These are phyloP conservation scores for Dryas drummondii DNA, from an alignment of 306 rosid genomes.

Conservation along the genomic window DNA sequence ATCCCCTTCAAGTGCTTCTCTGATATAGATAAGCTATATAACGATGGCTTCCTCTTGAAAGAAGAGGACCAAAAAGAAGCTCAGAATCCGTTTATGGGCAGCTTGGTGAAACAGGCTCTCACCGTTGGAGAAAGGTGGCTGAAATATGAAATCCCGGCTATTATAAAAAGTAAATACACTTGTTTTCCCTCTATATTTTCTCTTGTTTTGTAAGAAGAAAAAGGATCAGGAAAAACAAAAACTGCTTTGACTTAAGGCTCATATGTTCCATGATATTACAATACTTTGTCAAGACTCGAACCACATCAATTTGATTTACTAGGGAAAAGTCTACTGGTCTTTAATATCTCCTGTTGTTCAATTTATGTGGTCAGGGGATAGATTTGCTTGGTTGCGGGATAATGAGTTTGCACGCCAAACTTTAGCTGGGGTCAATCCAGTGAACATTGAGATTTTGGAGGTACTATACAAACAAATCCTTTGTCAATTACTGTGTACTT, in stretches of 20 bases:
- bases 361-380: conserved; percentile 56
- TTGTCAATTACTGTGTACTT: neutral
- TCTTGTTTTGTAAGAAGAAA: neutral
- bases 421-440: conserved; percentile 92
- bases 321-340: neutral
- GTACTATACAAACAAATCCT: conserved; percentile 39
- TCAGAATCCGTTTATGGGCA: conserved; percentile 38
- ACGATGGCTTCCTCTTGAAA: conserved; percentile 63
- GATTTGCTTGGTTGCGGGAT: conserved; percentile 86
- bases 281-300: no score
- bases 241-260: neutral
- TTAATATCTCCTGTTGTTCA: conserved; percentile 10
- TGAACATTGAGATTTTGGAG: conserved; percentile 82
- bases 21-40: conserved; percentile 83
- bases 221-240: no score
- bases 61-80: conserved; percentile 50
- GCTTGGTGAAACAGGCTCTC: conserved; percentile 57
- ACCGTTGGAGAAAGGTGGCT: conserved; percentile 51
- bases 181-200: neutral
- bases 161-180: conserved; percentile 54
- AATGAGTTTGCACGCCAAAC: conserved; percentile 90
- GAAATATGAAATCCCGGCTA: conserved; percentile 77
- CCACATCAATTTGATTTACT: neutral
- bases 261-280: neutral
- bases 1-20: conserved; percentile 80